Evolutionary conservation across 768 basidiomycete species (phyloP).

Genomic region (Pleurotus platypus): DNA sequence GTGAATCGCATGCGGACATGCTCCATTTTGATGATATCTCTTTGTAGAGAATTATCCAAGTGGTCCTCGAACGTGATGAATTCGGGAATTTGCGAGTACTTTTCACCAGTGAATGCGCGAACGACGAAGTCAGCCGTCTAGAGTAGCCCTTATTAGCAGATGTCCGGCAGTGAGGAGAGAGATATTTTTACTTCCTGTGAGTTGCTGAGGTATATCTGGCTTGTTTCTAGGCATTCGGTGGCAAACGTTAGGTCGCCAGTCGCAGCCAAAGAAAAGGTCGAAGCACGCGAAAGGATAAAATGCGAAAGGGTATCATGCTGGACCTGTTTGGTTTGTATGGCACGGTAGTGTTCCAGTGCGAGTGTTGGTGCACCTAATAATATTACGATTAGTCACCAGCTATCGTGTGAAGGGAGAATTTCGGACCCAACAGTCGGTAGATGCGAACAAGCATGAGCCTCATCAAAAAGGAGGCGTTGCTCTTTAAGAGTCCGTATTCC

Average conservation of each 20-base stretch:
- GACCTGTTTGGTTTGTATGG: slow-evolving; percentile 77
- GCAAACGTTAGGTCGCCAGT: slow-evolving; percentile 73
- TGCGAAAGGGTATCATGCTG: slow-evolving; percentile 91
- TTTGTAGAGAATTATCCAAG: slow-evolving; percentile 80
- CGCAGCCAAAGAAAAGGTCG: slow-evolving; percentile 75
- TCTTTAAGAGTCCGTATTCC: slow-evolving; percentile 68
- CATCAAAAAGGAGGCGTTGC: slow-evolving; percentile 77
- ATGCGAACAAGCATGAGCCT: slow-evolving; percentile 75
- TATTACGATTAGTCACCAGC: neutral
- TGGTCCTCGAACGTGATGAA: slow-evolving; percentile 80
- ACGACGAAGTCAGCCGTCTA: slow-evolving; percentile 80
- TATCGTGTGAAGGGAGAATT: neutral
- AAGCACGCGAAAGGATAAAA: slow-evolving; percentile 70
- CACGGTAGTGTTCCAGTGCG: slow-evolving; percentile 76
- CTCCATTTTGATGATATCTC: slow-evolving; percentile 80
- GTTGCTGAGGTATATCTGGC: slow-evolving; percentile 78
- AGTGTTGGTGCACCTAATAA: slow-evolving; percentile 63
- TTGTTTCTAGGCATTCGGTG: slow-evolving; percentile 74
- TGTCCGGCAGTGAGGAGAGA: neutral
- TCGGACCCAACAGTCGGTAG: slow-evolving; percentile 75
- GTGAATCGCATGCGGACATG: slow-evolving; percentile 80
- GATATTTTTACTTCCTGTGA: slow-evolving; percentile 63
- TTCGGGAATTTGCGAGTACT: slow-evolving; percentile 87
- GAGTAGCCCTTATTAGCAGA: slow-evolving; percentile 6
- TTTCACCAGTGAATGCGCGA: slow-evolving; percentile 74